These are phyloP conservation scores for Sporobolomyces phaffii DNA, from an alignment of 768 basidiomycete genomes.

Conservation along the genomic window DNA sequence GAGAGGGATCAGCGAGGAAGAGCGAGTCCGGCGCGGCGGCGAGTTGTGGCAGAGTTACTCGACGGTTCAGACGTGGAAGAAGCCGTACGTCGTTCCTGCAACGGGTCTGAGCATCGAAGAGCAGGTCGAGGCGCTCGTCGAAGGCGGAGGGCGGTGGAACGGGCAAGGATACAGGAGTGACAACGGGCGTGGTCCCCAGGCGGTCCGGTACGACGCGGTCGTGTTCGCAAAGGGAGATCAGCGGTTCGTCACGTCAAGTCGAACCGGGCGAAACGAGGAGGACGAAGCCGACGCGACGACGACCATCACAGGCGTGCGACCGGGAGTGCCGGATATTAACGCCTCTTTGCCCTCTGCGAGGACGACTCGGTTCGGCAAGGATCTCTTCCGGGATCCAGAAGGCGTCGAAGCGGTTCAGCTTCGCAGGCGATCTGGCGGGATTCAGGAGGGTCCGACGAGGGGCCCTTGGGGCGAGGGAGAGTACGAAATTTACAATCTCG, in stretches of 20 bases:
- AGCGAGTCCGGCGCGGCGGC: slow-evolving; percentile 44
- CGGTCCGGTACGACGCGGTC: slow-evolving; percentile 24
- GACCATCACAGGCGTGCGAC: slow-evolving; percentile 14
- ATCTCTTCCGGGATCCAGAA: slow-evolving; percentile 35
- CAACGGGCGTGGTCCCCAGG: slow-evolving; percentile 26
- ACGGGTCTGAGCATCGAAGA: slow-evolving; percentile 61
- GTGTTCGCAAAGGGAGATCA: slow-evolving; percentile 53
- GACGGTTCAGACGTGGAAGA: slow-evolving; percentile 77
- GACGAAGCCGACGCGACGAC: background rate
- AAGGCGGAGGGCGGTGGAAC: slow-evolving; percentile 54
- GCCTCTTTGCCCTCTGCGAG: slow-evolving; percentile 22
- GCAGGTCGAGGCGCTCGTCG: slow-evolving; percentile 84
- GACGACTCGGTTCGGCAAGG: slow-evolving; percentile 37
- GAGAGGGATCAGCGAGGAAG: slow-evolving; percentile 45
- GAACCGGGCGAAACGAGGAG: no score
- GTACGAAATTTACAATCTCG: slow-evolving; percentile 34
- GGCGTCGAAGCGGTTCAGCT: slow-evolving; percentile 26
- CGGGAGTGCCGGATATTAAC: slow-evolving; percentile 26
- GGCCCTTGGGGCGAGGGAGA: slow-evolving; percentile 15
- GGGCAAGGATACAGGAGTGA: slow-evolving; percentile 27
- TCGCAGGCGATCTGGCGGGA: slow-evolving; percentile 13
- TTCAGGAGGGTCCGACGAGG: slow-evolving; percentile 28
- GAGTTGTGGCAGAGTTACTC: slow-evolving; percentile 58
- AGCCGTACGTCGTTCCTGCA: slow-evolving; percentile 64
- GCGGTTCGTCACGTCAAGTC: no score